A percentile compares a stretch with the other conserved stretches of the same genome.
Evolutionary conservation across 768 basidiomycete species (phyloP).

Genomic region (Boletellus sp.): DNA sequence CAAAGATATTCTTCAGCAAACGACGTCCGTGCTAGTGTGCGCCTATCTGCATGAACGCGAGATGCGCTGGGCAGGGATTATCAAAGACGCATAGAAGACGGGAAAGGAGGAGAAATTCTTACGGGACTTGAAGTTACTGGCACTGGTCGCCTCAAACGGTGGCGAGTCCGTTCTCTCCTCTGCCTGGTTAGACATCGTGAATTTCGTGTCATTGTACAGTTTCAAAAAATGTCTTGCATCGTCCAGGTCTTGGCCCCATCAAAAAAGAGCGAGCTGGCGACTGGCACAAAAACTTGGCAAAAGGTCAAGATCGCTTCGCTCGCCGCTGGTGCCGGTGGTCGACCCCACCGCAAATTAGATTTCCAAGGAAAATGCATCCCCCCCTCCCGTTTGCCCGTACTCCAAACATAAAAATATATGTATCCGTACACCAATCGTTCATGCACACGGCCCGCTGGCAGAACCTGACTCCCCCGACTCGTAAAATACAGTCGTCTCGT

Average conservation of each 20-base stretch:
- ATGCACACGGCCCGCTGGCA: neutral
- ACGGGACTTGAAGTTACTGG: neutral
- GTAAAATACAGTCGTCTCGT: neutral
- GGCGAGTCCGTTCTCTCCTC: neutral
- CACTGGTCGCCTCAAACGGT: neutral
- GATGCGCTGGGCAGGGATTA: neutral
- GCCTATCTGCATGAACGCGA: neutral
- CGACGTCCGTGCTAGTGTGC: constrained; percentile 1
- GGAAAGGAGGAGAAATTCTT: neutral
- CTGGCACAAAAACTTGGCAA: no score
- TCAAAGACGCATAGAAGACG: neutral
- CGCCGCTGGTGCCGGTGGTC: no score
- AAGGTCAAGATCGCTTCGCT: no score
- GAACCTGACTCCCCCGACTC: neutral
- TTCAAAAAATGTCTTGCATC: no score
- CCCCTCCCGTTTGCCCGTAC: no score
- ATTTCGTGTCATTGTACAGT: neutral
- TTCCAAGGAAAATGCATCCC: no score
- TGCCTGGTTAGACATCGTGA: neutral
- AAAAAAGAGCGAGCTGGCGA: no score
- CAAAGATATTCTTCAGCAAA: constrained; percentile 6
- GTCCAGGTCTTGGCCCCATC: no score
- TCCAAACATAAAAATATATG: no score
- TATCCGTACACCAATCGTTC: no score
- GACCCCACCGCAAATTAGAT: no score